Base-by-base conservation (phyloP, 805 yeast genomes). In the Kodamaea kakaduensis region DNA sequence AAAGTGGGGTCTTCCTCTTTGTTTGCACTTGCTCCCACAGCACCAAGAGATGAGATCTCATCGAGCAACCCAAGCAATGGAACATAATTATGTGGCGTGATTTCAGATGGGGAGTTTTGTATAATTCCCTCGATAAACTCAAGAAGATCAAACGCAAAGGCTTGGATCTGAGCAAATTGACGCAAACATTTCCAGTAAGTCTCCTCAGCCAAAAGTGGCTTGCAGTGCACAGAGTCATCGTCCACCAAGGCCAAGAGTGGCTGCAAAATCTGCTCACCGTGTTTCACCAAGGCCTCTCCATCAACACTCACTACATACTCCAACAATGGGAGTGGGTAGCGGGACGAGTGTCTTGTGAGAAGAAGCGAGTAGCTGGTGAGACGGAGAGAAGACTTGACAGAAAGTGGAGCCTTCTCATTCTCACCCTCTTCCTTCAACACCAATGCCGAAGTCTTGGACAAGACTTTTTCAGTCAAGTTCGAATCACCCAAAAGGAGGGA, bases 31-130 rank as follows among this genome's bases (percentile, higher is more conserved):
- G 85, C 78, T 5, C 87, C 90, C 35, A 81, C 64, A 0, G 93
- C 87, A 6, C 94, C 94, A 31, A 81, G 75, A 1, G 90, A 83
- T 0, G 93, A 82, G 12, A 84, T 71, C 45, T 84, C 94, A 56
- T 84, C 95, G 20, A 84, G 56, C 7, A 84, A 57, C 0, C 90
- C 93, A 23, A 84, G 62, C 8, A 84, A 56, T 45, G 76, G 70
- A 74, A 83, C 74, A 46, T 75, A 83, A 46, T 81, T 83, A 1
- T 56, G 52, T 5, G 67, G 61, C 12, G 62, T 65, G 20, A 81
- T 61, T 8, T 64, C 58, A 2, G 51, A 45, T 0, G 69, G 47
- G 19, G 29, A 26, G 16, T 51, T 33, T 46, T 52, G 51, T 19
- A 72, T 44, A 4, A 77, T 47, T 2, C 58, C 50, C 25, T 69